Evolutionary conservation across 345 rosid species (phyloP).

Genomic region (Melaleuca quinquenervia): DNA sequence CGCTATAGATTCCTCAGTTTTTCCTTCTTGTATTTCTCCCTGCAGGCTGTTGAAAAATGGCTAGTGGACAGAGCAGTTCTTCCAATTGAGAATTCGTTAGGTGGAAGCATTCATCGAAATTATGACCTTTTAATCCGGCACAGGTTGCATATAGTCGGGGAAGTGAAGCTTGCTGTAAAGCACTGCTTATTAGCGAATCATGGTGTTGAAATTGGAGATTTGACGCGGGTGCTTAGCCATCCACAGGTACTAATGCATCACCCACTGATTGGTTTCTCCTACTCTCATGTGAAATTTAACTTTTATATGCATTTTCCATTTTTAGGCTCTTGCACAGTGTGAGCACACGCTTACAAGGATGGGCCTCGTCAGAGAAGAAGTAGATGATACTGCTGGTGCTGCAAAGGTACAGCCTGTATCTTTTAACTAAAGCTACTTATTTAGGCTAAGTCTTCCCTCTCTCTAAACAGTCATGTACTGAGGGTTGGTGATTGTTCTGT

Average conservation of each 20-base stretch:
- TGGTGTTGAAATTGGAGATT: conserved; percentile 67
- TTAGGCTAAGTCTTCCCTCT: background rate
- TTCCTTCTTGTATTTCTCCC: background rate
- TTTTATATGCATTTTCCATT: background rate
- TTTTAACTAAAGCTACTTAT: background rate
- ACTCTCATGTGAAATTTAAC: background rate
- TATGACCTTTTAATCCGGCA: conserved; percentile 90
- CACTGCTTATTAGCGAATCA: conserved; percentile 92
- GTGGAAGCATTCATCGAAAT: conserved; percentile 98
- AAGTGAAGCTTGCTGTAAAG: conserved; percentile 79
- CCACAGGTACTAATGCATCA: conserved; percentile 52
- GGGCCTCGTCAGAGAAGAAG: conserved; percentile 84
- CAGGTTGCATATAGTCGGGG: conserved; percentile 92
- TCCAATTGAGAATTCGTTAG: conserved; percentile 94
- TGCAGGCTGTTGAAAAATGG: conserved; percentile 84
- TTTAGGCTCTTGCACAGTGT: conserved; percentile 96
- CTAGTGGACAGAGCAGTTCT: conserved; percentile 91
- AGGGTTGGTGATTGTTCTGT: background rate
- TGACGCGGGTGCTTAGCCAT: conserved; percentile 92
- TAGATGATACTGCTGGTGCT: conserved; percentile 97
- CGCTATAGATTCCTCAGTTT: background rate
- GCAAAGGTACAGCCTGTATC: conserved; percentile 46
- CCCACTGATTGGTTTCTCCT: background rate
- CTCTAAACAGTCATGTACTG: background rate
- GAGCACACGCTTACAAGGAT: conserved; percentile 75